These are phyloP conservation scores for Kalmanozyma brasiliensis DNA, from an alignment of 1,284 basidiomycete genomes.

Conservation along the genomic window DNA sequence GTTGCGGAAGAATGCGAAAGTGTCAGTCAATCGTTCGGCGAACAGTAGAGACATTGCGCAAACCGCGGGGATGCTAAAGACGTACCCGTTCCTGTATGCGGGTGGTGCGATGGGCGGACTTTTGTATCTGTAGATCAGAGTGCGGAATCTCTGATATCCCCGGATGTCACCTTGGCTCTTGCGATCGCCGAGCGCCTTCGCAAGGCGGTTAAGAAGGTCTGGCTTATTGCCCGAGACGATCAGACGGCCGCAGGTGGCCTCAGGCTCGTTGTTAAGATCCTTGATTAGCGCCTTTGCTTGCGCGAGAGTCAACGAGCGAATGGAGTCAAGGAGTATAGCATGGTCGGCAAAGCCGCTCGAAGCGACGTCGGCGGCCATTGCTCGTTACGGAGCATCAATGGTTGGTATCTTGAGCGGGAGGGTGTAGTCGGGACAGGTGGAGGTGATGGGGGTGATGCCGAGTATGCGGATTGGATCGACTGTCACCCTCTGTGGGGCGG, in stretches of 20 bases:
- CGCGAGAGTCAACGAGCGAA: slow-evolving; percentile 49
- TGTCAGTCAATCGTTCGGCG: slow-evolving; percentile 4
- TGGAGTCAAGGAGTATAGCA: slow-evolving; percentile 28
- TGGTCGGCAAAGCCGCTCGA: slow-evolving; percentile 38
- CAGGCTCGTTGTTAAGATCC: slow-evolving; percentile 52
- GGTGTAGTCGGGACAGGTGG: slow-evolving; percentile 6
- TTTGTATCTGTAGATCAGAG: slow-evolving; percentile 39
- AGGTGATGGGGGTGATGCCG: slow-evolving; percentile 9
- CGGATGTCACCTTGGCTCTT: slow-evolving; percentile 31
- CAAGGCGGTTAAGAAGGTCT: slow-evolving; percentile 46
- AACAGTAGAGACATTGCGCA: neutral
- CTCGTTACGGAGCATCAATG: slow-evolving; percentile 21
- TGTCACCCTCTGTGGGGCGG: slow-evolving; percentile 2
- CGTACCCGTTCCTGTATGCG: slow-evolving; percentile 21
- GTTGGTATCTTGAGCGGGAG: slow-evolving; percentile 2
- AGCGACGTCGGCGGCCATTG: slow-evolving; percentile 28
- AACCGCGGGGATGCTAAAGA: neutral
- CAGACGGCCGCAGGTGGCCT: slow-evolving; percentile 30
- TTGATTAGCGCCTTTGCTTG: slow-evolving; percentile 56
- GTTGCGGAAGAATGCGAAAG: neutral
- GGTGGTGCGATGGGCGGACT: slow-evolving; percentile 5
- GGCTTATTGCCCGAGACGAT: slow-evolving; percentile 56
- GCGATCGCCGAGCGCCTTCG: slow-evolving; percentile 24
- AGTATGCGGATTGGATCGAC: neutral
- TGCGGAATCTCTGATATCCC: slow-evolving; percentile 41